These are phyloP conservation scores for Trypanosoma congolense DNA, from an alignment of 208 protist genomes.

Conservation along the genomic window DNA sequence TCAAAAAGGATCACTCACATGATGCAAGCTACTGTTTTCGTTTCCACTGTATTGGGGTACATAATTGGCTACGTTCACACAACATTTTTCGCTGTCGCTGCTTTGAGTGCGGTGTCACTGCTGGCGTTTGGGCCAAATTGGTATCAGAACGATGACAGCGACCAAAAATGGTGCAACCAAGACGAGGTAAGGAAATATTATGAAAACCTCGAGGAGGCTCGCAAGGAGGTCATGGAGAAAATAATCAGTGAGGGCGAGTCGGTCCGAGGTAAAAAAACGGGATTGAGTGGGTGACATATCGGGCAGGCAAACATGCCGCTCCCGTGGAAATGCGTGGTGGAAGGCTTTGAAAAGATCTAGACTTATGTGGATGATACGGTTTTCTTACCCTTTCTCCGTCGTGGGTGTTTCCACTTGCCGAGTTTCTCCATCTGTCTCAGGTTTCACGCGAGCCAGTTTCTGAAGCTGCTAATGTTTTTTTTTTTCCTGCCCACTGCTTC, in stretches of 20 bases:
- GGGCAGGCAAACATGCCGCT: not conserved
- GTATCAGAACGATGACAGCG: conserved; percentile 48
- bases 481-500: no score
- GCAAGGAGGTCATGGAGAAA: conserved; percentile 6
- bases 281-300: not conserved
- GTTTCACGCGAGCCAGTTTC: no score
- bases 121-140: conserved; percentile 75
- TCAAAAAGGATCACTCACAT: conserved; percentile 22
- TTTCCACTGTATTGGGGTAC: conserved; percentile 63
- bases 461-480: no score
- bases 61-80: conserved; percentile 45
- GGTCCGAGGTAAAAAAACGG: not conserved
- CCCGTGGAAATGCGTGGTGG: not conserved
- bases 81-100: conserved; percentile 31
- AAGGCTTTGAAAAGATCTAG: not conserved
- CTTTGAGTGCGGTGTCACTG: conserved; percentile 30
- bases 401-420: not conserved
- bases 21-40: conserved; percentile 41
- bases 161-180: conserved; percentile 53
- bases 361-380: no score
- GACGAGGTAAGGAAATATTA: conserved; percentile 60
- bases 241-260: not conserved
- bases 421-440: not conserved
- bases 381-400: not conserved
- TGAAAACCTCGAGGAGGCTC: conserved; percentile 17